Conservation (phyloP, 495 filamentous ascomycete species). For the Corynascus novoguineensis region DNA sequence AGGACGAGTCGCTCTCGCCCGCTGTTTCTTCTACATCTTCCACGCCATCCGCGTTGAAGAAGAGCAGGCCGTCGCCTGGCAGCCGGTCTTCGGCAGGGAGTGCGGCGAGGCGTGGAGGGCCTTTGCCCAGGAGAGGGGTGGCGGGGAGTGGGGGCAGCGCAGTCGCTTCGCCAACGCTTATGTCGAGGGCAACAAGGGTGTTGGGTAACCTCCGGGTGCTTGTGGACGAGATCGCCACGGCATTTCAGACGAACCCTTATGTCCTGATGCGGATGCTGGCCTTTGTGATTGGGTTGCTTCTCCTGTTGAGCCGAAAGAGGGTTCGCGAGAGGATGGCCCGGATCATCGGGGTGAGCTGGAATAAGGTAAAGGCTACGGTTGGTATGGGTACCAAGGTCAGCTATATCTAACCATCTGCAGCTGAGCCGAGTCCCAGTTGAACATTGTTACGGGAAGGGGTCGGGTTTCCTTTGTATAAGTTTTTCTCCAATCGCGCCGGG, state of each 20-base stretch:
- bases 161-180: constrained; percentile 36
- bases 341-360: constrained; percentile 65
- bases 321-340: constrained; percentile 68
- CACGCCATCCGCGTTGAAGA: neutral
- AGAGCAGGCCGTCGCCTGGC: neutral
- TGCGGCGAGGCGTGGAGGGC: constrained; percentile 19
- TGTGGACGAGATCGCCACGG: constrained; percentile 55
- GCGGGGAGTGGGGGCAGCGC: constrained; percentile 18
- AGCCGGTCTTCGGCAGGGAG: constrained; percentile 7
- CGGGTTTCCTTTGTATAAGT: constrained; percentile 9
- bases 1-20: too few species aligned
- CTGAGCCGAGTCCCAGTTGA: neutral
- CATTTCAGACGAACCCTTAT: constrained; percentile 66
- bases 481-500: constrained; percentile 3
- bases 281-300: constrained; percentile 74
- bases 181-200: constrained; percentile 45
- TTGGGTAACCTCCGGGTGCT: constrained; percentile 54
- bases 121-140: constrained; percentile 25
- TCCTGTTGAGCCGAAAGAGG: constrained; percentile 68
- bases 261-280: constrained; percentile 67
- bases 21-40: neutral
- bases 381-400: constrained; percentile 98
- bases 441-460: neutral
- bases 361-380: constrained; percentile 75
- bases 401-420: constrained; percentile 55